These are phyloP conservation scores for Ophiostoma novo-ulmi DNA, from an alignment of 2,329 filamentous ascomycete species.

Conservation along the genomic window DNA sequence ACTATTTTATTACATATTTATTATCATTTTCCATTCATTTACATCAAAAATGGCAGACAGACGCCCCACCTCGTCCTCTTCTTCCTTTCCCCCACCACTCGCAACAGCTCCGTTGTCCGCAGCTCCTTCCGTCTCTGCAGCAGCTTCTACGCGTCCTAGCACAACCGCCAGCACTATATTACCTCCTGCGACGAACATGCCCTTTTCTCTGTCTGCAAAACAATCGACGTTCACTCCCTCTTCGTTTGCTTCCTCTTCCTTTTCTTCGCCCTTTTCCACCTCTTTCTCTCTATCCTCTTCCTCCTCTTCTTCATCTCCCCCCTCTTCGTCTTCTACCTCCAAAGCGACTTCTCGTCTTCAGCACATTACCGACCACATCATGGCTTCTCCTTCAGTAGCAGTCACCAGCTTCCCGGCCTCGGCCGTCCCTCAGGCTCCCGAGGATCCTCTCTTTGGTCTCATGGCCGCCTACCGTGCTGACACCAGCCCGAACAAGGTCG, in stretches of 20 bases:
- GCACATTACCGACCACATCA: conserved; percentile 66
- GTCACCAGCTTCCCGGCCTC: conserved; percentile 69
- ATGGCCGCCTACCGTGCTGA: conserved; percentile 85
- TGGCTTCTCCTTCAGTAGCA: conserved; percentile 40
- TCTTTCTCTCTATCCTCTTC: background rate
- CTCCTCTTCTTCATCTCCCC: conserved; percentile 21
- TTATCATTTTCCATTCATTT: background rate
- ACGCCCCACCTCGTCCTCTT: conserved; percentile 24
- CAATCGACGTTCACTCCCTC: conserved; percentile 8
- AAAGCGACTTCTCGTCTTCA: conserved; percentile 45
- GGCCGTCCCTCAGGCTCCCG: conserved; percentile 80
- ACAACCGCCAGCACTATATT: background rate
- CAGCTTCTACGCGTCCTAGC: background rate
- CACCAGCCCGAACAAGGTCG: conserved; percentile 72
- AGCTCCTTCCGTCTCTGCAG: conserved; percentile 20
- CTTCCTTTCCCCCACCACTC: conserved; percentile 22
- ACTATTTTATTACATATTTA: background rate
- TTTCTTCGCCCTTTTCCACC: background rate
- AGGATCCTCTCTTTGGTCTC: conserved; percentile 91
- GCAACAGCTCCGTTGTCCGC: conserved; percentile 13
- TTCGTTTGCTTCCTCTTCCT: conserved; percentile 16
- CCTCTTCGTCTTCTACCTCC: conserved; percentile 14
- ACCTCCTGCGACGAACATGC: background rate
- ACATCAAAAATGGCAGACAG: conserved; percentile 18
- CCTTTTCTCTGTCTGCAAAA: conserved; percentile 15